Conservation (phyloP, 768 basidiomycete species). For the Boletus sensibilis region DNA sequence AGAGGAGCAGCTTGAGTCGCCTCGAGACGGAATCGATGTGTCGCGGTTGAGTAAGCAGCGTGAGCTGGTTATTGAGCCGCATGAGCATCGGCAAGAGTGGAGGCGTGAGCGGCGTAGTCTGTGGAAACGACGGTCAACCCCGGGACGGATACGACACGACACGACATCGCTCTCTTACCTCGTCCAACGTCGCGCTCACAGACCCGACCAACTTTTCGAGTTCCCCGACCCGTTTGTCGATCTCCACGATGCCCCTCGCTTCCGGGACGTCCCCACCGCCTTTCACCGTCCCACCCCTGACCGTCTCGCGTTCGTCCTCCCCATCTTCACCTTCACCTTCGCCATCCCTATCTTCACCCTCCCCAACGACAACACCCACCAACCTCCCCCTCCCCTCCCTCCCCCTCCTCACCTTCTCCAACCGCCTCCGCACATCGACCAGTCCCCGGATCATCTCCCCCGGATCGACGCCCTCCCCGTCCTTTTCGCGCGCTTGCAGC, state of each 20-base stretch:
- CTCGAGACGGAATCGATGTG: conserved; percentile 95
- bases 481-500: conserved; percentile 54
- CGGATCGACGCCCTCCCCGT: conserved; percentile 56
- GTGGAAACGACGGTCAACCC: conserved; percentile 8
- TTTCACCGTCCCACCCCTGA: background rate
- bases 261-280: conserved; percentile 33
- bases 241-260: conserved; percentile 57
- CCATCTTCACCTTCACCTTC: background rate
- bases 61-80: conserved; percentile 81
- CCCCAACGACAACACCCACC: conserved; percentile 54
- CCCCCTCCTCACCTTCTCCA: conserved; percentile 65
- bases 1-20: conserved; percentile 85
- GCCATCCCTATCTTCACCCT: conserved; percentile 3
- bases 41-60: conserved; percentile 89
- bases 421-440: conserved; percentile 66
- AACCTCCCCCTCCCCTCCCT: conserved; percentile 66
- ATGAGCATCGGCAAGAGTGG: conserved; percentile 81
- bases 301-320: conserved; percentile 4
- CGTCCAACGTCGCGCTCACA: conserved; percentile 74
- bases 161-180: conserved; percentile 44
- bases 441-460: conserved; percentile 75
- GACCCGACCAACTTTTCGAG: conserved; percentile 85
- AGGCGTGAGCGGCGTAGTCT: conserved; percentile 73
- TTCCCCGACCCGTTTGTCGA: conserved; percentile 82
- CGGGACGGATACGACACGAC: background rate